phyloP scores from a whole-genome alignment of 2,329 filamentous ascomycete genomes.

The Ophiocordyceps camponoti-floridani region DNA sequence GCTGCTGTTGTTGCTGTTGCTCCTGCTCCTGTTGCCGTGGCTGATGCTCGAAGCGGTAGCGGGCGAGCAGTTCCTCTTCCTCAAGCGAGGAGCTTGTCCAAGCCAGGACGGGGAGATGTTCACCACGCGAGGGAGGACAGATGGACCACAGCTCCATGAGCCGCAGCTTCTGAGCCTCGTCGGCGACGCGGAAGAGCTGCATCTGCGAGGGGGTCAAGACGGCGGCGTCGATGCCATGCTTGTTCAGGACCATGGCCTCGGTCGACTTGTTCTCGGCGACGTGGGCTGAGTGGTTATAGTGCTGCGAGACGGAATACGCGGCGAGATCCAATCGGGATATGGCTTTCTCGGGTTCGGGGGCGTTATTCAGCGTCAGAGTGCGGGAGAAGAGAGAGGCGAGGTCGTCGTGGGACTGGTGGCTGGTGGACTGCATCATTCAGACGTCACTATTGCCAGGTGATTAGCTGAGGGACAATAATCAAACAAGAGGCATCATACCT shows the following conservation, averaged over 20 bases:
- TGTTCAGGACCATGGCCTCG: constrained; percentile 39
- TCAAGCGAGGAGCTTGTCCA: constrained; percentile 35
- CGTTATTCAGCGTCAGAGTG: constrained; percentile 46
- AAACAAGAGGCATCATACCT: background rate
- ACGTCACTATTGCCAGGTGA: no score
- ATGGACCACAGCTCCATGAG: constrained; percentile 77
- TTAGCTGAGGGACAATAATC: no score
- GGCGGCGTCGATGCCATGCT: constrained; percentile 51
- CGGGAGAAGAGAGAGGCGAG: constrained; percentile 64
- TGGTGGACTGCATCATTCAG: constrained; percentile 11
- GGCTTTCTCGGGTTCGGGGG: constrained; percentile 5
- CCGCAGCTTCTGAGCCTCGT: constrained; percentile 51
- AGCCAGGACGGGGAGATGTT: constrained; percentile 33
- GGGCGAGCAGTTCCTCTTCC: constrained; percentile 40
- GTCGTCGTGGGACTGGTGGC: constrained; percentile 54
- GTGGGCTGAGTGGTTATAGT: constrained; percentile 72
- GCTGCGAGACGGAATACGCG: constrained; percentile 59
- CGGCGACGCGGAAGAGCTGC: constrained; percentile 60
- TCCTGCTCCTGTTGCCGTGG: constrained; percentile 10
- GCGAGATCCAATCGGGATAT: constrained; percentile 18
- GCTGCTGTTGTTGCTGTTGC: background rate
- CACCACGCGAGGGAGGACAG: constrained; percentile 45
- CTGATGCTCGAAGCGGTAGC: constrained; percentile 37
- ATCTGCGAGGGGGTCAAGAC: constrained; percentile 58
- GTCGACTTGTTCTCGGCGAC: constrained; percentile 24